phyloP scores from a whole-genome alignment of 257 asterid species.

The Solanum acaule region DNA sequence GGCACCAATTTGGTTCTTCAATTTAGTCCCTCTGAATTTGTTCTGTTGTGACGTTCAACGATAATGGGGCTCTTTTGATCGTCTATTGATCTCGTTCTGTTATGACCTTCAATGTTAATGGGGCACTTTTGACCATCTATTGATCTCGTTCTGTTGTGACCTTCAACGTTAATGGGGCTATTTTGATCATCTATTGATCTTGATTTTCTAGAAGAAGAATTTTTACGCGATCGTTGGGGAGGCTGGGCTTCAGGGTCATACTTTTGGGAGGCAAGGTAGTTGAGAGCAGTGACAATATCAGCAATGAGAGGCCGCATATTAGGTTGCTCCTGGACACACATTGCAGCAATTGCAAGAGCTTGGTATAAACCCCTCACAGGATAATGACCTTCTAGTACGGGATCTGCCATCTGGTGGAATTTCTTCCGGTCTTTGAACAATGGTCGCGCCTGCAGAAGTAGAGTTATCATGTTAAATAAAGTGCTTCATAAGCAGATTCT shows the following conservation, averaged over 20 bases:
- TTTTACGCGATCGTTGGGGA: not conserved
- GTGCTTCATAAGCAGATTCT: not conserved
- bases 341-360: slow-evolving; percentile 60
- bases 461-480: not conserved
- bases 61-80: not conserved
- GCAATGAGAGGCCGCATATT: slow-evolving; percentile 38
- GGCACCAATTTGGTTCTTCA: not conserved
- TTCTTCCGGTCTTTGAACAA: slow-evolving; percentile 52
- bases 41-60: not conserved
- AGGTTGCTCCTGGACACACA: slow-evolving; percentile 57
- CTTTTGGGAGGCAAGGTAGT: slow-evolving; percentile 47
- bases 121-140: not conserved
- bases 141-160: not conserved
- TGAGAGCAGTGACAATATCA: slow-evolving; percentile 50
- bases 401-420: slow-evolving; percentile 59
- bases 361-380: slow-evolving; percentile 57
- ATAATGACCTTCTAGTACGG: slow-evolving; percentile 40
- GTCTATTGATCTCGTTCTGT: not conserved
- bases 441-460: slow-evolving; percentile 44
- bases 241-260: slow-evolving; percentile 24
- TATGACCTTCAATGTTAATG: not conserved
- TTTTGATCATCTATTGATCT: not conserved
- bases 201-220: slow-evolving; percentile 5
- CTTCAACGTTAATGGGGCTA: not conserved
- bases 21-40: not conserved